phyloP scores from a whole-genome alignment of 805 yeast species.

The Candida suzukii region DNA sequence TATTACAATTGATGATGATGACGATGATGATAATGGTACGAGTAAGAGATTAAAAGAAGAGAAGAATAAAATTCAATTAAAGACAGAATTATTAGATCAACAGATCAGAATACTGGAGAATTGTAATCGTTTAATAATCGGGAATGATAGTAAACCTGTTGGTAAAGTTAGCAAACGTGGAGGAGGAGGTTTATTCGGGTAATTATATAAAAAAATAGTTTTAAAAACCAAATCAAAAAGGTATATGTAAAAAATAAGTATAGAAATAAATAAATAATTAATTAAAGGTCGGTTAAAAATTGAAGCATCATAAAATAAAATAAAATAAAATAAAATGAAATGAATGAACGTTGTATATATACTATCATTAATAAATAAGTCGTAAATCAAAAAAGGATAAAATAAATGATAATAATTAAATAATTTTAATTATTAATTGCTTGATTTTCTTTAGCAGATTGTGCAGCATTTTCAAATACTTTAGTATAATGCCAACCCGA shows the following conservation, averaged over 20 bases:
- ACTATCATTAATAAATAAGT: too few species aligned
- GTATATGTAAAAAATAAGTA: neutral
- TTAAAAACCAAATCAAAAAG: neutral
- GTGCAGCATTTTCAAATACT: conserved; percentile 40
- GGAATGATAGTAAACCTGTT: neutral
- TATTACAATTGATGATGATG: conserved; percentile 1
- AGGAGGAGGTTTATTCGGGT: neutral
- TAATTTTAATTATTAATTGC: conserved; percentile 37
- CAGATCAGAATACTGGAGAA: conserved; percentile 64
- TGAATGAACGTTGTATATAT: too few species aligned
- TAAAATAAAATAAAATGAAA: too few species aligned
- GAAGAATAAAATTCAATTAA: conserved; percentile 32
- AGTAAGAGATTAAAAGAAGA: neutral
- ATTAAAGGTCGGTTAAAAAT: too few species aligned
- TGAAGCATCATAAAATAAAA: too few species aligned
- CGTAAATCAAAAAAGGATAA: too few species aligned
- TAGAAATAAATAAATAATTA: too few species aligned
- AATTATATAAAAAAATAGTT: neutral
- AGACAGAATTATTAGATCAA: conserved; percentile 67
- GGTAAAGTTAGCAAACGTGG: neutral
- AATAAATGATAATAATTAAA: too few species aligned
- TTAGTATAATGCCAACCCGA: conserved; percentile 82
- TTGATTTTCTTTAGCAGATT: conserved; percentile 15
- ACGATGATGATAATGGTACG: conserved; percentile 1
- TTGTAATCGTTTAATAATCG: conserved; percentile 33